A percentile compares a stretch with the other conserved stretches of the same genome.
Evolutionary conservation across 2,329 filamentous ascomycete species (phyloP).

Genomic region (Ascomycota sp.): DNA sequence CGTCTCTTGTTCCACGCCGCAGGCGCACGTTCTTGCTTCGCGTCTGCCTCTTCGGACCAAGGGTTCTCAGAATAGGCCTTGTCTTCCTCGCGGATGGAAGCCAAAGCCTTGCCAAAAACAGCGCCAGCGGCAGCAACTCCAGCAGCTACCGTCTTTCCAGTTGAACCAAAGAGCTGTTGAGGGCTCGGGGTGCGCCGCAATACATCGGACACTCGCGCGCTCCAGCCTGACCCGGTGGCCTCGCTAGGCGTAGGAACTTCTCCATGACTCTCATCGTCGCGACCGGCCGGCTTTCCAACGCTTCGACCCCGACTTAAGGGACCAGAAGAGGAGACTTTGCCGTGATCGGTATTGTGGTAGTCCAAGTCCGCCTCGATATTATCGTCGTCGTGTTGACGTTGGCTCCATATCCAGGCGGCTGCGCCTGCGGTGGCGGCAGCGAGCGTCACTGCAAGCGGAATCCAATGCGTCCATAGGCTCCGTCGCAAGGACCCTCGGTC

Average conservation of each 20-base stretch:
- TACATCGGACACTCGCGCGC: conserved; percentile 61
- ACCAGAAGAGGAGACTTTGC: conserved; percentile 30
- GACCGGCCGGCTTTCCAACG: conserved; percentile 16
- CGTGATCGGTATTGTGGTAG: conserved; percentile 27
- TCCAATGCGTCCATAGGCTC: conserved; percentile 62
- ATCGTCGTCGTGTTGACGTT: conserved; percentile 57
- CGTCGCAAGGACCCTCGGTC: conserved; percentile 35
- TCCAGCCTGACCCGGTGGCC: conserved; percentile 33
- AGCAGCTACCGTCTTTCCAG: conserved; percentile 61
- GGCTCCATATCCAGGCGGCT: conserved; percentile 86
- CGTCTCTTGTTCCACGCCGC: conserved; percentile 26
- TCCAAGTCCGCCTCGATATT: conserved; percentile 36
- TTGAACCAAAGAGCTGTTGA: conserved; percentile 70
- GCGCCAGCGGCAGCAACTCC: conserved; percentile 69
- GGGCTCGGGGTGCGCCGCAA: conserved; percentile 68
- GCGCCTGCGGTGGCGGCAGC: conserved; percentile 73
- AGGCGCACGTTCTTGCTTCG: conserved; percentile 29
- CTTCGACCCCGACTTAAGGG: conserved; percentile 15
- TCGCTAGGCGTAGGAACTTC: conserved; percentile 10
- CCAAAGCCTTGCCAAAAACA: conserved; percentile 62
- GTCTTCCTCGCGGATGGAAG: conserved; percentile 69
- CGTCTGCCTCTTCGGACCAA: conserved; percentile 79
- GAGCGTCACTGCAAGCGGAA: conserved; percentile 70
- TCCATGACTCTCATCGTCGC: conserved; percentile 22
- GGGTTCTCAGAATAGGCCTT: conserved; percentile 67